Percentiles rank a stretch among this genome's conserved stretches.
These are phyloP conservation scores for Calcarisporium arbuscula DNA, from an alignment of 2,329 filamentous ascomycete genomes.

Conservation along the genomic window DNA sequence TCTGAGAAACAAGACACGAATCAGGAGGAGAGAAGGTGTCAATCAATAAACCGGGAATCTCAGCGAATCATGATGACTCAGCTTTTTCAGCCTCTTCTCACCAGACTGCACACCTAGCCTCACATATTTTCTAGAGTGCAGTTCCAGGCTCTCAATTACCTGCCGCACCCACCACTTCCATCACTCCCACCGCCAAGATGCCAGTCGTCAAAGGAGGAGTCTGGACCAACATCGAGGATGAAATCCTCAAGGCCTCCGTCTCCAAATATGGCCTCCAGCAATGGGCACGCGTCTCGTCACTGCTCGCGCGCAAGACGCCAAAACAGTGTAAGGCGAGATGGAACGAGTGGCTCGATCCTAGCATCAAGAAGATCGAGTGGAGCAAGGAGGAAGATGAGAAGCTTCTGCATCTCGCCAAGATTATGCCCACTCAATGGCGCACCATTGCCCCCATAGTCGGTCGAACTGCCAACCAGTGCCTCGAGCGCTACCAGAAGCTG, in stretches of 20 bases:
- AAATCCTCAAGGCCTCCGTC: slow-evolving; percentile 93
- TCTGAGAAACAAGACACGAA: too few relatives aligned
- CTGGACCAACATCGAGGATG: slow-evolving; percentile 78
- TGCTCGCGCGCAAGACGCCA: slow-evolving; percentile 92
- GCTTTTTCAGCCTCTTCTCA: slow-evolving; percentile 6
- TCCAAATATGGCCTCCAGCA: slow-evolving; percentile 95
- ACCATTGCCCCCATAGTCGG: slow-evolving; percentile 97
- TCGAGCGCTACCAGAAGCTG: slow-evolving; percentile 94
- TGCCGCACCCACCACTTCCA: slow-evolving; percentile 2
- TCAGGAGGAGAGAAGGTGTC: too few relatives aligned
- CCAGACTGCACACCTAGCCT: slow-evolving; percentile 9
- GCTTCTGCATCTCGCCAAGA: slow-evolving; percentile 88
- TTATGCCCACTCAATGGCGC: slow-evolving; percentile 99
- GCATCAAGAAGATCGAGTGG: slow-evolving; percentile 98
- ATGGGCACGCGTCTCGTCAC: slow-evolving; percentile 96
- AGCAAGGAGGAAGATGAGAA: slow-evolving; percentile 98
- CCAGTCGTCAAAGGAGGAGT: slow-evolving; percentile 69
- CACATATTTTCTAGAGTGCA: slow-evolving; percentile 22
- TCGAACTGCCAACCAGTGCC: slow-evolving; percentile 90
- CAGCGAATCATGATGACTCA: slow-evolving; percentile 9
- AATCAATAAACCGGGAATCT: too few relatives aligned
- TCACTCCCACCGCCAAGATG: slow-evolving; percentile 39
- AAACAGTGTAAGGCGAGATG: slow-evolving; percentile 99
- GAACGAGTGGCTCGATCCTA: slow-evolving; percentile 97
- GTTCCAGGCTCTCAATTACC: slow-evolving; percentile 4